Evolutionary conservation across 495 filamentous ascomycete species (phyloP), one percentile per base, ranked within the genome.

Genomic region (Margaritispora aquatica): DNA sequence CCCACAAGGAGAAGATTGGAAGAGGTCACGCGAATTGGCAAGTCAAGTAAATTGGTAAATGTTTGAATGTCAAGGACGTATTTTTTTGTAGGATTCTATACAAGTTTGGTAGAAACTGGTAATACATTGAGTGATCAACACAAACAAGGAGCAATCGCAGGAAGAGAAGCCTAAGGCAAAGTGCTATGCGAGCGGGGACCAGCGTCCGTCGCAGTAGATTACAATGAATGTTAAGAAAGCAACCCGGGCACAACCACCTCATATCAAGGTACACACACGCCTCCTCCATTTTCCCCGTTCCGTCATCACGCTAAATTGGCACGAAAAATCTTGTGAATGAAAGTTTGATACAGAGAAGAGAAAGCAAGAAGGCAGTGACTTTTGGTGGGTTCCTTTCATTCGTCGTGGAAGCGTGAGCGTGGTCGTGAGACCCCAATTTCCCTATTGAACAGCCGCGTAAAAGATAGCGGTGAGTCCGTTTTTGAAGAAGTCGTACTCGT

Each of bases 181-280:
- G 65, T 60, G 66, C 61, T 19, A 48, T 56, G 54, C 54, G 36
- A 58, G 67, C 68, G 71, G 68, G 65, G 64, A 57, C 52, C 70
- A 68, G 69, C 72, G 61, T 58, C 69, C 66, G 61, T 66, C 65
- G 70, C 68, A 69, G 65, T 71, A 52, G 64, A 79, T 80, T 81
- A 82, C 76, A 82, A 80, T 74, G 75, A 79, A 70, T 63, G 80
- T 79, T 80, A 69, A 74, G 70, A 79, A 76, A 54, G 53, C 59
- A 63, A 71, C 27, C 54, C 23, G 20, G 11, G 56, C 55, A 60
- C 38, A 51, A 38, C 31, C 49, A 55, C 53, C 10, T 55, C 52
- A 51, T 57, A 58, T 63, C 62, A 62, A 55, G 38, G 52, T 61
- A 63, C 59, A 49, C n/a, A n/a, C 19, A 61, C 52, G 53, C 58